Evolutionary conservation across 2,329 filamentous ascomycete species (phyloP), one percentile per base, ranked within the genome.

Genomic region (Stachybotrys elegans): DNA sequence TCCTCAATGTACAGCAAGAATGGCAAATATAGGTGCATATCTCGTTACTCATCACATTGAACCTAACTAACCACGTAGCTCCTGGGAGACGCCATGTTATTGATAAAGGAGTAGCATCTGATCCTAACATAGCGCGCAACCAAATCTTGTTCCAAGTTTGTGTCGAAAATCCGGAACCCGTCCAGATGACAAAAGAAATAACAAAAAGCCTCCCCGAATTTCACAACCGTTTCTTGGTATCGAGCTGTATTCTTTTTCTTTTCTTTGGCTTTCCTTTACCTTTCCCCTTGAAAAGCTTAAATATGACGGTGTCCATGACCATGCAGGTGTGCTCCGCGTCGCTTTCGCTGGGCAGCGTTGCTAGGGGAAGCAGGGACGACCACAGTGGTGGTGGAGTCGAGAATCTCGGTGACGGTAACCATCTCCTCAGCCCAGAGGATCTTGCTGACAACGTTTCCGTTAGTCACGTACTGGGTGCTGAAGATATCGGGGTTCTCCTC

Each of bases 391-490:
- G 68, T 69, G 19, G 62, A 58, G 20, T 67, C 65, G 13, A 65
- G 56, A 21, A 68, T 58, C 43, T 71, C 61, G 1, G 74, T 79
- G 14, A 79, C 73, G 42, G 72, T 79, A 22, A 80, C 70, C 5
- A 72, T 55, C 37, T 76, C 69, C 61, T 81, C 70, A 42, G 76
- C 72, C 72, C 76, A 79, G 12, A 80, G 59, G 19, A 84, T 70
- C 63, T 82, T 73, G 48, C 69, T 70, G 12, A 84, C 74, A 6
- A 71, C 52, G 36, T 69, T 67, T 42, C 70, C 71, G 8, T 65
- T 63, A 16, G 78, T 81, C 38, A 73, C 48, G 48, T 70, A 80
- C 51, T 79, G 61, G 5, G 78, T 83, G 58, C 72, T 76, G 48
- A 51, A 70, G 50, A 52, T 62, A 45, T 53, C 63, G 43, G 62